phyloP scores from a whole-genome alignment of 305 asterid species.

The Solanum hybrid region DNA sequence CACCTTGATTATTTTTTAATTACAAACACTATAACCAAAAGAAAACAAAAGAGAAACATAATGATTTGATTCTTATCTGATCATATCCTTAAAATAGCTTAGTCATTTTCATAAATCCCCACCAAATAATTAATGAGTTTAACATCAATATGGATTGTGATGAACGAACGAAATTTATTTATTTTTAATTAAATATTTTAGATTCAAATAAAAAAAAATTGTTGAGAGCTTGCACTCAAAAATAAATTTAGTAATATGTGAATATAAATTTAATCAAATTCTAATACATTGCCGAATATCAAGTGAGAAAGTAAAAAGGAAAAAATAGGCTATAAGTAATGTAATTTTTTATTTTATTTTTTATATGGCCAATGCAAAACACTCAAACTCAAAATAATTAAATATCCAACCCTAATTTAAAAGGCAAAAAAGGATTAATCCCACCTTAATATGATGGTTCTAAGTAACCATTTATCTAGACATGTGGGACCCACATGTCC shows the following conservation, averaged over 20 bases:
- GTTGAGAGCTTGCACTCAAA: not conserved
- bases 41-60: not conserved
- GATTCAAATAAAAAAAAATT: too few relatives aligned
- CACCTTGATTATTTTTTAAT: not conserved
- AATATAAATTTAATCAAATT: too few relatives aligned
- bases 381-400: not conserved
- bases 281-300: too few relatives aligned
- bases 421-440: not conserved
- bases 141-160: too few relatives aligned
- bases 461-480: slow-evolving; percentile 6
- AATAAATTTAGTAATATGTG: too few relatives aligned
- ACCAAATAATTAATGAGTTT: not conserved
- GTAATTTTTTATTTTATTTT: too few relatives aligned
- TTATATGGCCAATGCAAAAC: not conserved
- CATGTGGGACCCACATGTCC: slow-evolving; percentile 61
- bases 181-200: too few relatives aligned
- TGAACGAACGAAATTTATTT: not conserved
- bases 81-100: not conserved
- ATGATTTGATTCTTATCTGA: not conserved
- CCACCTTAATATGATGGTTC: not conserved
- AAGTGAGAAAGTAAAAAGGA: too few relatives aligned
- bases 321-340: not conserved
- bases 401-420: not conserved
- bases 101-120: not conserved
- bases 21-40: not conserved